A percentile compares a stretch with the other conserved stretches of the same genome.
Conservation (phyloP, 805 yeast species). For the Saccharomycopsis oosterbeekiorum region DNA sequence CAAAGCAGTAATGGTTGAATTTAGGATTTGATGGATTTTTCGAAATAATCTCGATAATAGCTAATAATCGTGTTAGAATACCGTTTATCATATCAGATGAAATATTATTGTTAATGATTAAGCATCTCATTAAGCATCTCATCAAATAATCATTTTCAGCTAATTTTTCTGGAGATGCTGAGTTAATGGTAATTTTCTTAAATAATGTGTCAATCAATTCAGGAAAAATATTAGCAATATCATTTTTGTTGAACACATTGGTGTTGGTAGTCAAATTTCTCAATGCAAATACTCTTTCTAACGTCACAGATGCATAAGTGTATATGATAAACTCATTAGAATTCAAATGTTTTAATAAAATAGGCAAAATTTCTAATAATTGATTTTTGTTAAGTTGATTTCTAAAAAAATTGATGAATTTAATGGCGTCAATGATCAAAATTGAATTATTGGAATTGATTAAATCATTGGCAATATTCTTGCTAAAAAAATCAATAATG, state of each 20-base stretch:
- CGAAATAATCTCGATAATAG: constrained; percentile 59
- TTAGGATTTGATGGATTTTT: constrained; percentile 93
- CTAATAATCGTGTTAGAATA: constrained; percentile 51
- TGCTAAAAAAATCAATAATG: constrained; percentile 75
- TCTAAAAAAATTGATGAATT: constrained; percentile 80
- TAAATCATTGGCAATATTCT: constrained; percentile 75
- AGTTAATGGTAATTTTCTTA: constrained; percentile 48
- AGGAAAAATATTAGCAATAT: constrained; percentile 54
- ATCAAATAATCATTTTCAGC: constrained; percentile 93
- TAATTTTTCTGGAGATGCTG: constrained; percentile 71
- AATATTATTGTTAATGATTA: constrained; percentile 53
- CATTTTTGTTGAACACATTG: constrained; percentile 55
- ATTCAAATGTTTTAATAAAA: constrained; percentile 59
- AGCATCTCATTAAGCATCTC: constrained; percentile 77
- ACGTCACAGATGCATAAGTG: constrained; percentile 88
- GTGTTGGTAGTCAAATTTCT: constrained; percentile 32
- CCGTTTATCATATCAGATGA: constrained; percentile 27
- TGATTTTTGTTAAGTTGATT: constrained; percentile 88
- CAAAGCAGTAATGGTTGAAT: constrained; percentile 85
- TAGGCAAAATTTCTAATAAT: constrained; percentile 66
- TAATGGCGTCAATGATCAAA: constrained; percentile 84
- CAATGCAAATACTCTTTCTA: constrained; percentile 78
- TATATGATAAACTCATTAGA: constrained; percentile 70
- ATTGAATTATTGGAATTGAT: constrained; percentile 58
- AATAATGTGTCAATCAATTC: constrained; percentile 59